Evolutionary conservation across 2,329 filamentous ascomycete genomes (phyloP).

Genomic region (Coniochaeta sp.): DNA sequence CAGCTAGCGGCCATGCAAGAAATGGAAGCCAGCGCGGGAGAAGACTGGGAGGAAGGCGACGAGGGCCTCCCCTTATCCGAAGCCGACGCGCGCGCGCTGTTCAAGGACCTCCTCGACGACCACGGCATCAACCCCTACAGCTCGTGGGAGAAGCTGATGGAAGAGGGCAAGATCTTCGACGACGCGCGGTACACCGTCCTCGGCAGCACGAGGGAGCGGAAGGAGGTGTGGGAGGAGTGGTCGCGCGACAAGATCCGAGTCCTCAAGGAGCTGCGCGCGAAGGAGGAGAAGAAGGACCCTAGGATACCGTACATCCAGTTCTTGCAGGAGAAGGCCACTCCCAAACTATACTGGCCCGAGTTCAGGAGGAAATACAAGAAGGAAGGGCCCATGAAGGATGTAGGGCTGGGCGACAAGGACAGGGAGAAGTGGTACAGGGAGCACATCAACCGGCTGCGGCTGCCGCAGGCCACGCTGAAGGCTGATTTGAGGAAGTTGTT

Average conservation of each 20-base stretch:
- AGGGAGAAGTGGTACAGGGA: constrained; percentile 76
- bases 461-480: constrained; percentile 60
- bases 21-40: constrained; percentile 70
- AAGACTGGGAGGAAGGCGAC: constrained; percentile 62
- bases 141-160: constrained; percentile 84
- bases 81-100: constrained; percentile 69
- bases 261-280: constrained; percentile 65
- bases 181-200: constrained; percentile 84
- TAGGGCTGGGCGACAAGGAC: constrained; percentile 65
- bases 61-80: constrained; percentile 65
- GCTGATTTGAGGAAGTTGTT: constrained; percentile 62
- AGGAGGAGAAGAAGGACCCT: constrained; percentile 75
- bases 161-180: constrained; percentile 73
- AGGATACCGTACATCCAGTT: constrained; percentile 75
- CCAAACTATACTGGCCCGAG: constrained; percentile 95
- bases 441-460: constrained; percentile 59
- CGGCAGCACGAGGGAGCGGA: constrained; percentile 71
- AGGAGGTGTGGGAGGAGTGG: constrained; percentile 82
- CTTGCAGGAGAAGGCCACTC: constrained; percentile 72
- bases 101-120: constrained; percentile 82
- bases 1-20: constrained; percentile 88
- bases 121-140: constrained; percentile 77
- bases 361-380: constrained; percentile 88
- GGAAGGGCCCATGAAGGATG: constrained; percentile 72
- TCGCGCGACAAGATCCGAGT: constrained; percentile 66